Conservation (phyloP, 2,329 filamentous ascomycete genomes). For the Akanthomyces muscarius region DNA sequence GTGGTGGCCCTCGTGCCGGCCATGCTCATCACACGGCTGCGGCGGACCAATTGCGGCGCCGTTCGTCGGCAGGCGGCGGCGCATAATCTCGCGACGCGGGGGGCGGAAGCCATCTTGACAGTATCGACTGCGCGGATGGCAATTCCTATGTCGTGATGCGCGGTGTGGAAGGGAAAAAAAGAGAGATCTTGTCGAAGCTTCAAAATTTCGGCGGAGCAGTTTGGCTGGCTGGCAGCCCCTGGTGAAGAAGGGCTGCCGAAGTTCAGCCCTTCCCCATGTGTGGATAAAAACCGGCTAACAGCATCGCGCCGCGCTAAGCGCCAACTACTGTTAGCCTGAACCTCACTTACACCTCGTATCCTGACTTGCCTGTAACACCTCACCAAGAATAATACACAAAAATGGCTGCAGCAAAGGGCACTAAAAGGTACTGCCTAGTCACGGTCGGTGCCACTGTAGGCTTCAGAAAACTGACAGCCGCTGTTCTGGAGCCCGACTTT, state of each 20-base stretch:
- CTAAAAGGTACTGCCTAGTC: constrained; percentile 62
- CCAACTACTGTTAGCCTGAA: constrained; percentile 11
- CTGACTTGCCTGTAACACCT: not conserved
- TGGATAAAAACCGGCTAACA: constrained; percentile 12
- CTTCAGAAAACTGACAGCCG: constrained; percentile 67
- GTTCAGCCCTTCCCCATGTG: not conserved
- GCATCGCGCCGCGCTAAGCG: constrained; percentile 8
- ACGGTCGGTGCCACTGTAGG: constrained; percentile 90
- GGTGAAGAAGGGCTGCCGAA: constrained; percentile 2
- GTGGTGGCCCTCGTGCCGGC: not conserved
- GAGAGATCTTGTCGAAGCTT: constrained; percentile 22
- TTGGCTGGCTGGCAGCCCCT: constrained; percentile 10
- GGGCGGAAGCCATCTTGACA: constrained; percentile 37
- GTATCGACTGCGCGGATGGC: not conserved
- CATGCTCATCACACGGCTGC: not conserved
- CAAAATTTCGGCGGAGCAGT: constrained; percentile 32
- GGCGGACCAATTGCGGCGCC: constrained; percentile 15
- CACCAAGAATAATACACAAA: not conserved
- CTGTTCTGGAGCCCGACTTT: constrained; percentile 60
- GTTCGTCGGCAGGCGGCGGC: constrained; percentile 31
- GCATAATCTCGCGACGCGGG: constrained; percentile 36
- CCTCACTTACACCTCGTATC: constrained; percentile 7
- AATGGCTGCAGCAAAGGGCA: constrained; percentile 3
- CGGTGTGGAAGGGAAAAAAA: constrained; percentile 21
- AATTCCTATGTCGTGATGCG: constrained; percentile 22